Evolutionary conservation across 2,329 filamentous ascomycete genomes (phyloP).

Genomic region (Pseudogymnoascus sp.): DNA sequence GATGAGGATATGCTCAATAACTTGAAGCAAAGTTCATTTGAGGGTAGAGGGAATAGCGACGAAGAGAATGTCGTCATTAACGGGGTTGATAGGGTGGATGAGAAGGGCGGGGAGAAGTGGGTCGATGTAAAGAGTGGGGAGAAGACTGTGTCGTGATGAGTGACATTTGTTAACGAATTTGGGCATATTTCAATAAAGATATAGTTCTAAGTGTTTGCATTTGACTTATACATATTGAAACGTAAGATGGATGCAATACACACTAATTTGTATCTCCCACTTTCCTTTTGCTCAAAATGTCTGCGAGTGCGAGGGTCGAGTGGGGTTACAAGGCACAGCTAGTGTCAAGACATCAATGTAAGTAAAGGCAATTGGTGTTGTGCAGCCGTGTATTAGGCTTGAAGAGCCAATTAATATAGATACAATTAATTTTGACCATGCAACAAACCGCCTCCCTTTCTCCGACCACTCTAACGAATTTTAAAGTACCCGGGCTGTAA

Average conservation of each 20-base stretch:
- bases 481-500: constrained; percentile 36
- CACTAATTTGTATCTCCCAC: neutral
- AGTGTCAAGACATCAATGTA: neutral
- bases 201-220: neutral
- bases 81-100: neutral
- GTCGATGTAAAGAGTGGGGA: neutral
- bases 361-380: neutral
- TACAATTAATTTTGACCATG: neutral
- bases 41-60: constrained; percentile 15
- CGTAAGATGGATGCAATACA: neutral
- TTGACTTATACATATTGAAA: neutral
- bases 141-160: neutral
- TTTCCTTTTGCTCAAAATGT: neutral
- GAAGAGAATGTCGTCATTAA: constrained; percentile 15
- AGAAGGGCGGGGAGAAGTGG: neutral
- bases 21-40: constrained; percentile 29
- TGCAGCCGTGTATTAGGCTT: neutral
- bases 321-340: neutral
- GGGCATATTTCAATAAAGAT: neutral
- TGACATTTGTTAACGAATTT: neutral
- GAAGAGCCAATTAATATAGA: neutral
- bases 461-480: constrained; percentile 17
- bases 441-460: neutral
- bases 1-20: constrained; percentile 65
- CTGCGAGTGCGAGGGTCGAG: neutral